These are phyloP conservation scores for Kwoniella botswanensis DNA, from an alignment of 768 basidiomycete species.

Conservation along the genomic window DNA sequence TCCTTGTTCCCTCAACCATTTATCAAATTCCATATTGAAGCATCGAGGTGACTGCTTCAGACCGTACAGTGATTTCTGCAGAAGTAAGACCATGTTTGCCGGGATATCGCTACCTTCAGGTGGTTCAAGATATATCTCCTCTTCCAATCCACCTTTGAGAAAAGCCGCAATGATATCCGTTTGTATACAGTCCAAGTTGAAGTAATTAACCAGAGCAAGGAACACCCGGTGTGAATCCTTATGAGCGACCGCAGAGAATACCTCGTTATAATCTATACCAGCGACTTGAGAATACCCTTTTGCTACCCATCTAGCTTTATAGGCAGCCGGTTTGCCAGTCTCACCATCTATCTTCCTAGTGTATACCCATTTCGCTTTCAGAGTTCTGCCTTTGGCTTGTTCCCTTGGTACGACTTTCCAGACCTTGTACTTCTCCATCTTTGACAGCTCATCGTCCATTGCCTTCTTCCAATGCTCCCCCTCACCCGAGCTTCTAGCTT, in stretches of 20 bases:
- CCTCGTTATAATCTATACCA: slow-evolving; percentile 26
- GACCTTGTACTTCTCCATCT: slow-evolving; percentile 45
- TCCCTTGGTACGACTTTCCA: slow-evolving; percentile 39
- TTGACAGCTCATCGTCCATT: slow-evolving; percentile 43
- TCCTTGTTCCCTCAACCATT: slow-evolving; percentile 25
- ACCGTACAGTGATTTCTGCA: slow-evolving; percentile 28
- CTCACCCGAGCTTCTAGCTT: slow-evolving; percentile 11
- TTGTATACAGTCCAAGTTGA: slow-evolving; percentile 22
- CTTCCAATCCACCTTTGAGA: slow-evolving; percentile 24
- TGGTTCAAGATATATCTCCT: slow-evolving; percentile 18
- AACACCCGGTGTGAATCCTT: slow-evolving; percentile 21
- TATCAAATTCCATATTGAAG: slow-evolving; percentile 32
- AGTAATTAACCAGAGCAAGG: slow-evolving; percentile 19
- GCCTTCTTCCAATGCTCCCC: slow-evolving; percentile 43
- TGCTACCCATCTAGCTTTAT: slow-evolving; percentile 33
- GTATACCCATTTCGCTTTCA: slow-evolving; percentile 58
- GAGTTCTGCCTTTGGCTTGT: slow-evolving; percentile 39
- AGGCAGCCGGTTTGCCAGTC: slow-evolving; percentile 33
- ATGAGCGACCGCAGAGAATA: slow-evolving; percentile 29
- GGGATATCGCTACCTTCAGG: slow-evolving; percentile 14
- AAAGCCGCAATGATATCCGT: slow-evolving; percentile 29
- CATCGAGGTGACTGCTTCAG: slow-evolving; percentile 27
- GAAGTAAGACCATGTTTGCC: slow-evolving; percentile 9
- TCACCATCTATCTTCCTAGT: slow-evolving; percentile 47
- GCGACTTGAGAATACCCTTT: slow-evolving; percentile 27